Evolutionary conservation across 306 rosid genomes (phyloP).

Genomic region (Geum urbanum): DNA sequence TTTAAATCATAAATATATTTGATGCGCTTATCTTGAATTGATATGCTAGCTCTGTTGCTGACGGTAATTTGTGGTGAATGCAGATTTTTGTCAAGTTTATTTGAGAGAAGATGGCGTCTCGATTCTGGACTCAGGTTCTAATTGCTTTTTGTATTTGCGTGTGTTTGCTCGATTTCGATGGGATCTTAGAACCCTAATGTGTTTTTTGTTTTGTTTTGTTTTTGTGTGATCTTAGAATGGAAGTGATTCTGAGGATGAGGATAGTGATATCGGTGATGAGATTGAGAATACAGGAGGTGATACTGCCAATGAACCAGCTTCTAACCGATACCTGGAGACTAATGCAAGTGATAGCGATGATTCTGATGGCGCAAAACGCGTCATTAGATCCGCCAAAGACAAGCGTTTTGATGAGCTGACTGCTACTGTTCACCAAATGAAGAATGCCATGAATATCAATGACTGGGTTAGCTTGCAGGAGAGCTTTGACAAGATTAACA

Average conservation of each 20-base stretch:
- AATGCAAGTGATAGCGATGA: slow-evolving; percentile 71
- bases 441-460: slow-evolving; percentile 92
- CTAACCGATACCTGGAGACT: slow-evolving; percentile 35
- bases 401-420: slow-evolving; percentile 88
- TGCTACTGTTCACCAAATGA: slow-evolving; percentile 85
- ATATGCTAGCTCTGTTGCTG: neutral
- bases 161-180: neutral
- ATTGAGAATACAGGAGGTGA: slow-evolving; percentile 41
- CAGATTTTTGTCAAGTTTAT: slow-evolving; percentile 4
- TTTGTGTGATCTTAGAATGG: slow-evolving; percentile 44
- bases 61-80: neutral
- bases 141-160: neutral
- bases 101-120: slow-evolving; percentile 36
- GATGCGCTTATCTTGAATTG: neutral
- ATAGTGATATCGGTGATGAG: slow-evolving; percentile 56
- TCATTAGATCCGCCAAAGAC: slow-evolving; percentile 77
- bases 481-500: slow-evolving; percentile 84
- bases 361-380: slow-evolving; percentile 57
- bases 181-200: neutral
- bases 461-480: slow-evolving; percentile 98
- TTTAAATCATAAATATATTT: neutral
- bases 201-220: neutral
- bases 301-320: slow-evolving; percentile 14
- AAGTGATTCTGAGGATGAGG: slow-evolving; percentile 77
- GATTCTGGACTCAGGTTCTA: slow-evolving; percentile 58